Conservation (phyloP, 345 rosid genomes). For the Eucalyptus marginata region DNA sequence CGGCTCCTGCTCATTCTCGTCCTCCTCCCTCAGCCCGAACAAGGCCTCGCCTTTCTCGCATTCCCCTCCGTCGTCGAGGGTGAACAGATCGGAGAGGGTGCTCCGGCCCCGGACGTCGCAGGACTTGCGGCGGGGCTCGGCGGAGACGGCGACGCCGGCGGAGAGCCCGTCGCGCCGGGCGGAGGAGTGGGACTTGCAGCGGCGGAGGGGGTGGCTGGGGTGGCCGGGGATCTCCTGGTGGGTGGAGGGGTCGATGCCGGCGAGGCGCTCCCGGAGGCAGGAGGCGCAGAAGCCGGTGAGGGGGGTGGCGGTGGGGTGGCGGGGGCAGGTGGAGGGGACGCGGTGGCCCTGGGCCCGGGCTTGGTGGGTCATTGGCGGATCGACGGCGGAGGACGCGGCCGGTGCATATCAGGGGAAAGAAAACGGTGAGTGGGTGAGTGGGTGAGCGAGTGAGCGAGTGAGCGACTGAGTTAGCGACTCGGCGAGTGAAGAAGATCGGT, state of each 20-base stretch:
- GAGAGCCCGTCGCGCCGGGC: constrained; percentile 7
- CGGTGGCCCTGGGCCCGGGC: constrained; percentile 20
- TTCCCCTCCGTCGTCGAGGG: constrained; percentile 3
- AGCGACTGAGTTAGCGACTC: background rate
- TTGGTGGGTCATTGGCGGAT: constrained; percentile 32
- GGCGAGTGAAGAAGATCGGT: background rate
- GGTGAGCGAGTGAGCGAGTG: background rate
- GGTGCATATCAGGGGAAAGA: background rate
- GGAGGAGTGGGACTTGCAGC: constrained; percentile 40
- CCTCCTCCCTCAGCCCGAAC: background rate
- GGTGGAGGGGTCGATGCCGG: constrained; percentile 31
- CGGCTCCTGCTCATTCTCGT: background rate
- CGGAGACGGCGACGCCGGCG: background rate
- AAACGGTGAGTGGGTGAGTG: background rate
- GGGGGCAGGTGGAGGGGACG: constrained; percentile 26
- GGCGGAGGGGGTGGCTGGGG: constrained; percentile 33
- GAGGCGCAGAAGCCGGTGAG: constrained; percentile 59
- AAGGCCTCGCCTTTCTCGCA: background rate
- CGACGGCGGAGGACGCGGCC: constrained; percentile 36
- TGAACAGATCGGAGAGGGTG: constrained; percentile 37
- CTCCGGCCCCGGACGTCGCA: constrained; percentile 32
- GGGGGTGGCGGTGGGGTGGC: constrained; percentile 45
- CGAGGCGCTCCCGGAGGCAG: constrained; percentile 76
- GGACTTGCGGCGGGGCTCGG: constrained; percentile 44
- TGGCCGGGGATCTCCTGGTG: no score